Percentiles rank a stretch among this genome's conserved stretches.
phyloP scores from a whole-genome alignment of 139 green algal genomes.

The Chlamydomonas schloesseri region DNA sequence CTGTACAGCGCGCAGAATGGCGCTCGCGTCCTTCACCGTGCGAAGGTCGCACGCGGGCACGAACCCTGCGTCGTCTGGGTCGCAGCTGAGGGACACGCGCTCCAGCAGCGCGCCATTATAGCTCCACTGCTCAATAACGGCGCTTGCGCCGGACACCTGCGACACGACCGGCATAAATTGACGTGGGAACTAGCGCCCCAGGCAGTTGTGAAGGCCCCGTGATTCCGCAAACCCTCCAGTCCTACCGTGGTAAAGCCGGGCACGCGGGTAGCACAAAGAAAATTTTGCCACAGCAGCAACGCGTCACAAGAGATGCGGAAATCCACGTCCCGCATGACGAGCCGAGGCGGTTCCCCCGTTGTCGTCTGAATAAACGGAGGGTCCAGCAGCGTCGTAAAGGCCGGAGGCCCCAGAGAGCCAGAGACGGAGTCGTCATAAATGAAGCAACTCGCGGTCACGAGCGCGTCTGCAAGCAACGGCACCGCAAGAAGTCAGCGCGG shows the following conservation, averaged over 20 bases:
- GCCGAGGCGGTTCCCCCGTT: background rate
- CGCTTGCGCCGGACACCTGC: background rate
- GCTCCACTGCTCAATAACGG: background rate
- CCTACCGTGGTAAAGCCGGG: too few relatives aligned
- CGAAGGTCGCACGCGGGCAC: background rate
- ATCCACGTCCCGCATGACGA: constrained; percentile 1
- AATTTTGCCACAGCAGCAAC: too few relatives aligned
- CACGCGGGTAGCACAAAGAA: too few relatives aligned
- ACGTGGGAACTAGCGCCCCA: too few relatives aligned
- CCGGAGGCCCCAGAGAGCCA: background rate
- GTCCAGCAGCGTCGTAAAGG: background rate
- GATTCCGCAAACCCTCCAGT: too few relatives aligned
- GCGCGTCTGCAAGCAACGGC: too few relatives aligned
- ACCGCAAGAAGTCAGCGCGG: too few relatives aligned
- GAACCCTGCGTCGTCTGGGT: background rate
- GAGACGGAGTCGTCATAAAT: too few relatives aligned
- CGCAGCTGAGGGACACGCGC: constrained; percentile 1
- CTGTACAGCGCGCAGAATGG: background rate
- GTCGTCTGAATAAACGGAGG: background rate
- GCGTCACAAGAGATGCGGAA: background rate
- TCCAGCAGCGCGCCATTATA: background rate
- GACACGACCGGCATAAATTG: too few relatives aligned
- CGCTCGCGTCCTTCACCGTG: background rate
- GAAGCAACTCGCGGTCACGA: too few relatives aligned
- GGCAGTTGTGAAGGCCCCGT: too few relatives aligned